phyloP scores from a whole-genome alignment of 2,329 filamentous ascomycete species.

The Sarocladium brachiariae region DNA sequence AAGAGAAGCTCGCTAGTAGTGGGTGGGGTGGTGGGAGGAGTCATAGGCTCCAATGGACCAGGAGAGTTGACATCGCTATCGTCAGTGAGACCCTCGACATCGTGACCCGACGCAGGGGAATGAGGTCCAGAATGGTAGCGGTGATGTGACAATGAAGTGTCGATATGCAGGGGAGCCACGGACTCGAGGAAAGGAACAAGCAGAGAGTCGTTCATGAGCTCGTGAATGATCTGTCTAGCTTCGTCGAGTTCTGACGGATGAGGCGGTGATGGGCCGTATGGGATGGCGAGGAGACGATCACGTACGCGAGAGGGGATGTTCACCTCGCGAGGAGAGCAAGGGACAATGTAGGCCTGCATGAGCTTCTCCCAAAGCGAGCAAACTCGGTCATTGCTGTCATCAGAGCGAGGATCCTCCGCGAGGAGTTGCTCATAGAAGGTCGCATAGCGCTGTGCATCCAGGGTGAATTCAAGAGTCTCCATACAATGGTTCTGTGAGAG shows the following conservation, averaged over 20 bases:
- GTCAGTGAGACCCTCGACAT: conserved; percentile 51
- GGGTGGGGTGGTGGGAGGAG: conserved; percentile 67
- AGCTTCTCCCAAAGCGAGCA: conserved; percentile 81
- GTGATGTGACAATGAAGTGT: conserved; percentile 27
- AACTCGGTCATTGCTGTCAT: conserved; percentile 55
- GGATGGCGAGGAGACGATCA: conserved; percentile 62
- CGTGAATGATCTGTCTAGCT: conserved; percentile 82
- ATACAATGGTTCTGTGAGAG: conserved; percentile 95
- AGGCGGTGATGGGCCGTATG: conserved; percentile 54
- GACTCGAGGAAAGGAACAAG: conserved; percentile 84
- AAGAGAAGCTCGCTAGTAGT: conserved; percentile 47
- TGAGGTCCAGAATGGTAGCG: conserved; percentile 20
- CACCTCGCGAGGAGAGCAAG: conserved; percentile 78
- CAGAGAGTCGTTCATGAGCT: conserved; percentile 96
- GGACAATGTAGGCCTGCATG: conserved; percentile 82
- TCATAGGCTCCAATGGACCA: conserved; percentile 56
- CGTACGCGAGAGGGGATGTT: conserved; percentile 84
- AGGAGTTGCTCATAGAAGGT: conserved; percentile 44
- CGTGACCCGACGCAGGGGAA: conserved; percentile 39
- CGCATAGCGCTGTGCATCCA: conserved; percentile 83
- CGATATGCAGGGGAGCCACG: conserved; percentile 32
- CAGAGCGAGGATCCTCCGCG: conserved; percentile 28
- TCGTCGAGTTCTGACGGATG: conserved; percentile 70
- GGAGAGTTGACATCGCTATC: conserved; percentile 58
- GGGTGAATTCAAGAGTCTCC: conserved; percentile 92